phyloP scores from a whole-genome alignment of 371 early-diverging fungal species.

The Sporodiniella umbellata region DNA sequence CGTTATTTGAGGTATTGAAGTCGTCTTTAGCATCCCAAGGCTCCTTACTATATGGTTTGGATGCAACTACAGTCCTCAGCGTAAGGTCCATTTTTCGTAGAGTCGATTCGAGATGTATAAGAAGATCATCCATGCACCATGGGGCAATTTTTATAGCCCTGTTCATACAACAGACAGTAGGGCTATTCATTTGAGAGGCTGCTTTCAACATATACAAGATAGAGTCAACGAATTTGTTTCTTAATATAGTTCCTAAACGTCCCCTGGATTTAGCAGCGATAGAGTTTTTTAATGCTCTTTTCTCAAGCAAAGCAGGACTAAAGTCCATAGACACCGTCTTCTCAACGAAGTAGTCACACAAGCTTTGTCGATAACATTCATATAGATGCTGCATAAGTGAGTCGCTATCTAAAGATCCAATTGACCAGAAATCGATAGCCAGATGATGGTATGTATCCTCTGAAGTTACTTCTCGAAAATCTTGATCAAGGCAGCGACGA shows the following conservation, averaged over 20 bases:
- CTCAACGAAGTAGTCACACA: conserved; percentile 76
- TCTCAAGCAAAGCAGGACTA: conserved; percentile 19
- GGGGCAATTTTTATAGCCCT: conserved; percentile 26
- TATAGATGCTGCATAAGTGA: conserved; percentile 53
- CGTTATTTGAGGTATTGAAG: neutral
- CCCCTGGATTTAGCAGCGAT: conserved; percentile 15
- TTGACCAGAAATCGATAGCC: conserved; percentile 69
- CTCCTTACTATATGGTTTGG: conserved; percentile 17
- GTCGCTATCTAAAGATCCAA: conserved; percentile 57
- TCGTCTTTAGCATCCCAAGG: conserved; percentile 8
- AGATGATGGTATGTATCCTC: conserved; percentile 38
- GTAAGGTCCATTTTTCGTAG: conserved; percentile 31
- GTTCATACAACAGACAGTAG: conserved; percentile 58
- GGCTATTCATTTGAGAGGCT: conserved; percentile 51
- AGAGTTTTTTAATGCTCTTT: conserved; percentile 13
- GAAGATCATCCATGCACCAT: conserved; percentile 45
- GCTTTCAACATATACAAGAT: conserved; percentile 46
- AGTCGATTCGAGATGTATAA: conserved; percentile 32
- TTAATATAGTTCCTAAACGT: conserved; percentile 30
- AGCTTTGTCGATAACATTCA: conserved; percentile 57
- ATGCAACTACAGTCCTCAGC: conserved; percentile 38
- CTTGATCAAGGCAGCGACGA: conserved; percentile 29
- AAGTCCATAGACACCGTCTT: conserved; percentile 49
- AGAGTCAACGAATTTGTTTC: conserved; percentile 56
- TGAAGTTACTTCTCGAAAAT: conserved; percentile 26